These are phyloP conservation scores for Arabidopsis hybrid DNA, from an alignment of 441 rosid genomes.

Conservation along the genomic window DNA sequence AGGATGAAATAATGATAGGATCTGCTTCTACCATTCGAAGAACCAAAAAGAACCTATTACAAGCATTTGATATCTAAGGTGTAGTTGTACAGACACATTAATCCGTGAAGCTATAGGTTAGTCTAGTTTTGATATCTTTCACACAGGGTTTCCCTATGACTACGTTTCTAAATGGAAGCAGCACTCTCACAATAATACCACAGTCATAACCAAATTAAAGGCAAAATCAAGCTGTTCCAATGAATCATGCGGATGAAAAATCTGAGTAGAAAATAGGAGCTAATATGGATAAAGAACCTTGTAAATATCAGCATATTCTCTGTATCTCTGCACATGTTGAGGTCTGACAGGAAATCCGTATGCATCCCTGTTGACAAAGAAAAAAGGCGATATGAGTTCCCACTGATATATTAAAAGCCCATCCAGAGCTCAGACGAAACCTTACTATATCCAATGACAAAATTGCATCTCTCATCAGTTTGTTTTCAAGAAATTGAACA, in stretches of 20 bases:
- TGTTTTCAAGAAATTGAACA: constrained; percentile 37
- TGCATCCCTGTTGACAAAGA: constrained; percentile 75
- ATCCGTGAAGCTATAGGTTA: neutral
- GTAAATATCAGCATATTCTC: constrained; percentile 96
- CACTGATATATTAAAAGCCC: neutral
- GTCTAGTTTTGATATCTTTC: constrained; percentile 4
- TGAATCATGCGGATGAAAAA: constrained; percentile 2
- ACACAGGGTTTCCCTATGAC: neutral
- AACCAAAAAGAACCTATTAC: neutral
- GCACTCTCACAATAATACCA: neutral
- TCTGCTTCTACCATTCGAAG: constrained; percentile 20
- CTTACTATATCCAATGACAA: neutral
- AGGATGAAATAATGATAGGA: neutral
- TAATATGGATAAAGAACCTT: constrained; percentile 59
- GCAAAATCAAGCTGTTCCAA: constrained; percentile 12
- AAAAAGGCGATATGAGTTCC: neutral
- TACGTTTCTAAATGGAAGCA: neutral
- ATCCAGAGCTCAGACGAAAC: constrained; percentile 1
- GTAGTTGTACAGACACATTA: constrained; percentile 10
- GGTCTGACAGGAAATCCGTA: constrained; percentile 99
- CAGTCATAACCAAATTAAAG: constrained; percentile 8
- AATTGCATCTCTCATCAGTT: constrained; percentile 36
- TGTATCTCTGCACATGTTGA: constrained; percentile 93
- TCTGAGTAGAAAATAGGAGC: neutral
- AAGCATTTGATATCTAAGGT: constrained; percentile 7